phyloP scores from a whole-genome alignment of 2,329 filamentous ascomycete species.

The Trichocomaceae sp. region DNA sequence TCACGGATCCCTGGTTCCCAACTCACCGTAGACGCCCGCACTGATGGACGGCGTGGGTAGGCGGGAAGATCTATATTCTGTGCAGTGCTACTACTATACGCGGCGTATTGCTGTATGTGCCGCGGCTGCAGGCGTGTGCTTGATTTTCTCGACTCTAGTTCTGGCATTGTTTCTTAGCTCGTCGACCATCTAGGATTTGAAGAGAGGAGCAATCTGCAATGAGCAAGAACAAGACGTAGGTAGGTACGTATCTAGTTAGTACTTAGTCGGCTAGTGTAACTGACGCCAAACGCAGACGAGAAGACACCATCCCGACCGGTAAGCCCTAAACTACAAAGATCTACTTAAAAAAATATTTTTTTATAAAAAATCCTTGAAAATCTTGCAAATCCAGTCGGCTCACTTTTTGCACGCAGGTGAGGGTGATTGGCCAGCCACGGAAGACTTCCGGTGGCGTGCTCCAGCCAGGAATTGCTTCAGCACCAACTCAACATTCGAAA shows the following conservation, averaged over 20 bases:
- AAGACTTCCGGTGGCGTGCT: conserved; percentile 5
- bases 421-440: conserved; percentile 3
- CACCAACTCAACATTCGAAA: background rate
- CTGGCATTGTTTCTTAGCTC: background rate
- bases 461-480: background rate
- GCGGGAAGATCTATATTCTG: background rate
- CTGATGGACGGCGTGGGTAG: background rate
- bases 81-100: background rate
- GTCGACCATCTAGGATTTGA: background rate
- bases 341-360: background rate
- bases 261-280: background rate
- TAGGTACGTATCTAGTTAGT: too few species aligned
- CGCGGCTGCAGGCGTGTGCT: background rate
- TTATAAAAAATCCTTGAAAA: background rate
- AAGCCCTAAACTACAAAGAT: background rate
- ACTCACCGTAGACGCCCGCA: background rate
- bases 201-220: background rate
- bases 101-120: background rate
- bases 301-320: background rate
- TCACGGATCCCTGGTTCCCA: background rate
- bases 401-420: background rate
- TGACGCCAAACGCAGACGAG: background rate
- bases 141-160: background rate
- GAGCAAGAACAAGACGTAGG: too few species aligned
- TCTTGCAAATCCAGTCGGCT: background rate